A percentile compares a stretch with the other conserved stretches of the same genome.
phyloP scores from a whole-genome alignment of 305 asterid species.

The Andrographis paniculata region DNA sequence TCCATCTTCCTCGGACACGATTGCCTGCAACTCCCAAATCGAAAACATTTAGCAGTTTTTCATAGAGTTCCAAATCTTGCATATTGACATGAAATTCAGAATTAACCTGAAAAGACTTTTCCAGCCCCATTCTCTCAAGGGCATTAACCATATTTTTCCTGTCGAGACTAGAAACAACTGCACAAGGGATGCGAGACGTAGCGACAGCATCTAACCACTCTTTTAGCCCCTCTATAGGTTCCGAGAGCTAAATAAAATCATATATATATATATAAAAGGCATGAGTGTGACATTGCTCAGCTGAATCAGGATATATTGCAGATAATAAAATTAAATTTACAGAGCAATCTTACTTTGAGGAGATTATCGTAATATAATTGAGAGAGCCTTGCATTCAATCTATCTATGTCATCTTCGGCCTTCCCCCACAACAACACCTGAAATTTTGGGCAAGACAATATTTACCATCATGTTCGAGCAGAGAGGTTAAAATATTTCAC shows the following conservation, averaged over 20 bases:
- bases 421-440: conserved; percentile 65
- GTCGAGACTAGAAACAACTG: conserved; percentile 88
- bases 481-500: conserved; percentile 9
- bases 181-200: conserved; percentile 90
- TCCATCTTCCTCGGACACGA: conserved; percentile 88
- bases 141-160: conserved; percentile 68
- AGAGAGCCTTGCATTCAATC: conserved; percentile 68
- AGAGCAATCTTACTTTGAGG: conserved; percentile 37
- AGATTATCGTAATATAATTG: conserved; percentile 66
- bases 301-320: conserved; percentile 15
- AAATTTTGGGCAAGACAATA: conserved; percentile 15
- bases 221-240: conserved; percentile 76
- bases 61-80: conserved; percentile 1
- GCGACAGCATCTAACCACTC: conserved; percentile 93
- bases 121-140: conserved; percentile 73
- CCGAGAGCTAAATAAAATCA: conserved; percentile 43
- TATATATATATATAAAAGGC: not conserved
- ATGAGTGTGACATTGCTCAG: conserved; percentile 11
- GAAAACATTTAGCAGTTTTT: conserved; percentile 13
- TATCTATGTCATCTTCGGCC: conserved; percentile 46
- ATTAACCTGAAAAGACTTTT: conserved; percentile 71
- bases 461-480: conserved; percentile 1
- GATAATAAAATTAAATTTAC: conserved; percentile 3
- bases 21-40: conserved; percentile 47
- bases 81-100: too few species aligned